Base-by-base conservation (phyloP, 108 stramenopile genomes). In the Hondaea fermentalgiana region DNA sequence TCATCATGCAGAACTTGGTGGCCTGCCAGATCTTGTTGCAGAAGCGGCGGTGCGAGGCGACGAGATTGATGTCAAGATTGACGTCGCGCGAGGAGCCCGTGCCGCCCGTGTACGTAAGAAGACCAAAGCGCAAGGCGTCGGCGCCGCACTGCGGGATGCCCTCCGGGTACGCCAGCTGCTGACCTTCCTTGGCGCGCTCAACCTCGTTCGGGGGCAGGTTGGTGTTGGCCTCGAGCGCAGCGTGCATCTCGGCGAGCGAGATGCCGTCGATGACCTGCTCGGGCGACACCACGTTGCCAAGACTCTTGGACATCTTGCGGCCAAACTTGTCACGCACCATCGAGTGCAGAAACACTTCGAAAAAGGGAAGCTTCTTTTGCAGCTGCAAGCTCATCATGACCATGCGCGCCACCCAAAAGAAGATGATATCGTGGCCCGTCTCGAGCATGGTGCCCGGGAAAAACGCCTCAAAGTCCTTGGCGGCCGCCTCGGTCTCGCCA, bases 351-450 rank as follows among this genome's bases (percentile, higher is more conserved):
- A 97, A 99, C 5, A 99, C 99, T 28, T 97, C 97, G 72, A 95
- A 94, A 94, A 99, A 99, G 45, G 98, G 98, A 29, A 99, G 96
- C 60, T 90, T 92, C 88, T 97, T 96, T 35, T 97, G 98, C 87
- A 99, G 93, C 92, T 99, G 96, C 91, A 99, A 95, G 58, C 98
- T 97, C 97, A 99, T 98, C 98, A 99, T 99, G 53, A 99, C 99
- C 99, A 99, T 99, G 90, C 99, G 94, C 44, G 99, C 99, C 55
- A 99, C 99, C 99, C 99, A 99, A 93, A 99, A 99, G 95, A 99
- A 99, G 59, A 99, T 95, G 94, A 99, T 99, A 92, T 99, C 99
- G 87, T 95, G 93, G 12, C 99, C 99, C 42, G 99, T 99, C 91
- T 99, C 99, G 42, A 99, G 96, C 57, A 99, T 93, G n/a, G 96